Percentiles rank a stretch among this genome's conserved stretches.
phyloP scores from a whole-genome alignment of 352 stramenopile genomes.

The Globisporangium spinosum region DNA sequence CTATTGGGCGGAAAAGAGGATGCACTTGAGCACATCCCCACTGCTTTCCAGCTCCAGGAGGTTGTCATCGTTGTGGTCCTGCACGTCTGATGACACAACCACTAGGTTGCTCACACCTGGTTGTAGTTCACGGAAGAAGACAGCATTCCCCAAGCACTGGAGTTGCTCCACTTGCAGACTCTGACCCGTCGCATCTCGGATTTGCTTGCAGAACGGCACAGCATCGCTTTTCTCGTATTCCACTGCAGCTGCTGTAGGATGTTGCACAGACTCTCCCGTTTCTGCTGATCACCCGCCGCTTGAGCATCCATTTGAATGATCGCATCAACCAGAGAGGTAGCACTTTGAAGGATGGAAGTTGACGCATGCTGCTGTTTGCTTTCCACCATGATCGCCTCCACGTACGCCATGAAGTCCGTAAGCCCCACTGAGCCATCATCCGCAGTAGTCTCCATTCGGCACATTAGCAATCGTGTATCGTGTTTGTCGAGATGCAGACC shows the following conservation, averaged over 20 bases:
- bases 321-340: constrained; percentile 14
- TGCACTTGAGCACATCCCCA: constrained; percentile 27
- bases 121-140: constrained; percentile 39
- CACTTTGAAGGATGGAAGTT: neutral
- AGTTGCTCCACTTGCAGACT: constrained; percentile 29
- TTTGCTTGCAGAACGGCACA: constrained; percentile 21
- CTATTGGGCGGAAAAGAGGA: constrained; percentile 20
- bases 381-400: constrained; percentile 17
- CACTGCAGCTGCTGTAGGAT: constrained; percentile 47
- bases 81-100: neutral
- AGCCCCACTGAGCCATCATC: constrained; percentile 24
- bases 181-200: constrained; percentile 29
- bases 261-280: constrained; percentile 29
- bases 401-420: constrained; percentile 28
- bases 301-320: constrained; percentile 25
- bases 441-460: constrained; percentile 27
- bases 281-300: constrained; percentile 2
- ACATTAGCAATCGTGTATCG: constrained; percentile 48
- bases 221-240: constrained; percentile 33
- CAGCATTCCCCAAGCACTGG: constrained; percentile 33
- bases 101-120: constrained; percentile 6
- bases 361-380: neutral
- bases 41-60: constrained; percentile 38
- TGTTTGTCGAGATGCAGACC: constrained; percentile 38
- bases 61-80: constrained; percentile 15